Evolutionary conservation across 1,284 basidiomycete genomes (phyloP).

Genomic region (Puccinia coronata): DNA sequence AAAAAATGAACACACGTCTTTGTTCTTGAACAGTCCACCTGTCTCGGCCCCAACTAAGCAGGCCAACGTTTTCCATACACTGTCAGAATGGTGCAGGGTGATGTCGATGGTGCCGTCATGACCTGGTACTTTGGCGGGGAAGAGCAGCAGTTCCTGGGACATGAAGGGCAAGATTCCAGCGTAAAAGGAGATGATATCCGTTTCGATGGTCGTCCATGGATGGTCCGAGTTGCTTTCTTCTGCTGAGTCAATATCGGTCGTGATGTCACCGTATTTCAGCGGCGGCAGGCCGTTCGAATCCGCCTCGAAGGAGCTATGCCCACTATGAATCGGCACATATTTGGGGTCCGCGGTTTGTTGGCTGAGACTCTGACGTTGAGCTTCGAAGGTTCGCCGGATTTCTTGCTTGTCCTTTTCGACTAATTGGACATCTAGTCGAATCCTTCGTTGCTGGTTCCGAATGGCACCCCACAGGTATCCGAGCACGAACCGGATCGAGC

Average conservation of each 20-base stretch:
- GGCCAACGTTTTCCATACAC: constrained; percentile 1
- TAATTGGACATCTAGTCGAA: constrained; percentile 30
- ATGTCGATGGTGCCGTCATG: constrained; percentile 40
- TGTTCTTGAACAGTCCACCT: constrained; percentile 26
- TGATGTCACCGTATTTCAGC: constrained; percentile 32
- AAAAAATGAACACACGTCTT: constrained; percentile 1
- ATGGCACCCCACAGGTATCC: constrained; percentile 71
- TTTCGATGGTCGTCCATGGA: constrained; percentile 34
- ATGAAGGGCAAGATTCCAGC: constrained; percentile 41
- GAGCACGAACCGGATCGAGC: constrained; percentile 82
- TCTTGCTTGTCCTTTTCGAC: constrained; percentile 24
- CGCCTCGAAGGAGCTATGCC: neutral
- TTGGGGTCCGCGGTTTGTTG: neutral
- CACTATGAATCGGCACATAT: neutral
- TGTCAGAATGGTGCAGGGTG: constrained; percentile 17
- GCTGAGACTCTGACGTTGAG: neutral
- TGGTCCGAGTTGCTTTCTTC: neutral
- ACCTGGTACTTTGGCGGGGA: constrained; percentile 30
- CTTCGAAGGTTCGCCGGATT: constrained; percentile 3
- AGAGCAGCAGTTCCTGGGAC: constrained; percentile 27
- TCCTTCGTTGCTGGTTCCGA: constrained; percentile 1
- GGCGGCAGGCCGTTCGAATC: constrained; percentile 14
- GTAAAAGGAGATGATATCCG: constrained; percentile 33
- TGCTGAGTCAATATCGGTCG: neutral
- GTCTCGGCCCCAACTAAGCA: constrained; percentile 23